Evolutionary conservation across 805 yeast species (phyloP).

Genomic region (Yarrowia porcina): DNA sequence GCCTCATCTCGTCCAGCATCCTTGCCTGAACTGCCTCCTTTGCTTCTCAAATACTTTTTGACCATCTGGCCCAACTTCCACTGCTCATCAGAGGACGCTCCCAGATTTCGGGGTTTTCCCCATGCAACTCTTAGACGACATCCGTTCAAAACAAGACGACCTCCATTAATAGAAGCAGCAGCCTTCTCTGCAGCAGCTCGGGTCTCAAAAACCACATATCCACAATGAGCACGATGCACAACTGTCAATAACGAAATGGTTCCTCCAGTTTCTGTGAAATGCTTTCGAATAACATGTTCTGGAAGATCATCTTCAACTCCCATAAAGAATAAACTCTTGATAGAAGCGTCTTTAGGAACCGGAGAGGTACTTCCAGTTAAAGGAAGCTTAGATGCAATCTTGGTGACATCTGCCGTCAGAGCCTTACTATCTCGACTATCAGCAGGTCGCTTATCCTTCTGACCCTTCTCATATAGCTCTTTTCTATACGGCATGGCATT

Average conservation of each 20-base stretch:
- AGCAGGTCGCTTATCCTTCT: constrained; percentile 9
- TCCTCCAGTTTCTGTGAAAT: constrained; percentile 47
- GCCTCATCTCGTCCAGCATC: constrained; percentile 19
- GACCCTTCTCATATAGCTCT: constrained; percentile 27
- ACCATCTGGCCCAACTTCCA: constrained; percentile 31
- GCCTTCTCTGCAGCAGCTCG: constrained; percentile 52
- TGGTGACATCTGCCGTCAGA: constrained; percentile 46
- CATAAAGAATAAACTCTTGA: constrained; percentile 67
- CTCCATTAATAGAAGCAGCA: constrained; percentile 29
- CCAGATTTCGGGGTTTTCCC: constrained; percentile 35
- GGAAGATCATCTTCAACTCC: constrained; percentile 69
- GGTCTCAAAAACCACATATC: constrained; percentile 54
- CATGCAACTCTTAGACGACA: constrained; percentile 35
- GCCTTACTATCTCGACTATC: constrained; percentile 30
- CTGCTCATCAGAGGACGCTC: constrained; percentile 31
- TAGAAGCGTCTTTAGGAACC: constrained; percentile 43
- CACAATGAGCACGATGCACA: constrained; percentile 60
- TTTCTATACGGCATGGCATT: constrained; percentile 36
- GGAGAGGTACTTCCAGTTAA: constrained; percentile 48
- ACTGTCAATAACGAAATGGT: constrained; percentile 48
- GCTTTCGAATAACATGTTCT: constrained; percentile 55
- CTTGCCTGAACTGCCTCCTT: not conserved
- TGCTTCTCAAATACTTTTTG: constrained; percentile 29
- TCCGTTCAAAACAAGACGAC: constrained; percentile 36
- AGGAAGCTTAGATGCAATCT: constrained; percentile 60